phyloP scores from a whole-genome alignment of 2,329 filamentous ascomycete species.

The Ophiostoma perfectum region DNA sequence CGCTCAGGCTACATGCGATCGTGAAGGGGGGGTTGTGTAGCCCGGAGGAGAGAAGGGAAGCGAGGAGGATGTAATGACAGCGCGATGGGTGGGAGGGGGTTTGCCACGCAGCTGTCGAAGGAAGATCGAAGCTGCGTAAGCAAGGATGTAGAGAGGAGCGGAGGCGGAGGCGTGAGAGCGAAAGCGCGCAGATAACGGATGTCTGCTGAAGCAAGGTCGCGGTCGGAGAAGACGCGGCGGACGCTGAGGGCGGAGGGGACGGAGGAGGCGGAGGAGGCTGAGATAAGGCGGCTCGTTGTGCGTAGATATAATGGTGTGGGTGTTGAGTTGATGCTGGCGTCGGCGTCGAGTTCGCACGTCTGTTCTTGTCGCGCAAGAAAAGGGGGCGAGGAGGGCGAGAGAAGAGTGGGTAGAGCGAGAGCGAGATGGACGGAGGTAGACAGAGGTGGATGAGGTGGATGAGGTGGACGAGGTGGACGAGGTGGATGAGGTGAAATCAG shows the following conservation, averaged over 20 bases:
- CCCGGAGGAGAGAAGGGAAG: conserved; percentile 22
- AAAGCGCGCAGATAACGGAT: background rate
- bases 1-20: conserved; percentile 30
- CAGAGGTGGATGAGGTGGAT: background rate
- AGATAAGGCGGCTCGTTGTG: background rate
- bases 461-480: background rate
- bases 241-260: background rate
- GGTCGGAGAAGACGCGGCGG: conserved; percentile 3
- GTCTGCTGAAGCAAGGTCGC: background rate
- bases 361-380: conserved; percentile 5
- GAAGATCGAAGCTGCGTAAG: conserved; percentile 20
- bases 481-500: background rate
- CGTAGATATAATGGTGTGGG: background rate
- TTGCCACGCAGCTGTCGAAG: conserved; percentile 20
- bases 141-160: background rate
- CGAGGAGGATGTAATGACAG: conserved; percentile 18
- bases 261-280: background rate
- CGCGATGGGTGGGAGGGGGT: conserved; percentile 13
- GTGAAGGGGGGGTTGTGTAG: conserved; percentile 27
- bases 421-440: conserved; percentile 8
- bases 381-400: background rate
- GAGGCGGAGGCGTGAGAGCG: background rate
- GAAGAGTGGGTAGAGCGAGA: background rate
- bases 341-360: background rate
- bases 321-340: background rate